Base-by-base conservation (phyloP, 257 asterid genomes). In the Nemophila menziesii region DNA sequence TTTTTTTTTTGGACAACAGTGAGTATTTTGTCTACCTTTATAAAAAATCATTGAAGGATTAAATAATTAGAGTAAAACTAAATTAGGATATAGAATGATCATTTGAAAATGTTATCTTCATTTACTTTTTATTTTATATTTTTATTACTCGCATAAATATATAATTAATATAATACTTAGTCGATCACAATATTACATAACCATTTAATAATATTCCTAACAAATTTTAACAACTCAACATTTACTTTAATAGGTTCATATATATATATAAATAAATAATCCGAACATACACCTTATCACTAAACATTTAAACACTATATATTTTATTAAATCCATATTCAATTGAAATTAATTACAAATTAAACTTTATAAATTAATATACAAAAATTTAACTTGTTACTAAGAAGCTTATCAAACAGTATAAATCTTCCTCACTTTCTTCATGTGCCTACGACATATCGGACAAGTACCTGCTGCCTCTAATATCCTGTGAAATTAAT, bases 391-490 rank as follows among this genome's bases (percentile, higher is more conserved):
- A 7, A 29, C 36, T 24, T 27, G 6, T 11, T 11, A 38, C 22
- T 20, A 33, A 20, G 50, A 43, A 39, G 39, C 24, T 1, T 17
- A 49, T 86, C 76, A 86, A 66, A 75, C 87, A 15, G 93, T 64
- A 67, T 63, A 77, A 53, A 86, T 86, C 73, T 71, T 82, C 55
- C 71, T 77, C 62, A 73, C 97, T 68, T 65, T 75, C 73, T 69
- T 82, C 18, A 67, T 73, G 55, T 21, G 69, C 27, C 80, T 64
- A 21, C 97, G 87, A 62, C 97, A 86, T 45, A 86, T 65, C 14
- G 97, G 94, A 63, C 97, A 86, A 48, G 66, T 43, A 47, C 74
- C 80, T 33, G 77, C 72, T 47, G 78, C 69, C 60, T 77, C 77
- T 17, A 66, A 45, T 24, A 82, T 77, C 78, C 94, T 86, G 94